These are phyloP conservation scores for Kingdonia uniflora DNA, from an alignment of 164 flowering plant genomes.

Conservation along the genomic window DNA sequence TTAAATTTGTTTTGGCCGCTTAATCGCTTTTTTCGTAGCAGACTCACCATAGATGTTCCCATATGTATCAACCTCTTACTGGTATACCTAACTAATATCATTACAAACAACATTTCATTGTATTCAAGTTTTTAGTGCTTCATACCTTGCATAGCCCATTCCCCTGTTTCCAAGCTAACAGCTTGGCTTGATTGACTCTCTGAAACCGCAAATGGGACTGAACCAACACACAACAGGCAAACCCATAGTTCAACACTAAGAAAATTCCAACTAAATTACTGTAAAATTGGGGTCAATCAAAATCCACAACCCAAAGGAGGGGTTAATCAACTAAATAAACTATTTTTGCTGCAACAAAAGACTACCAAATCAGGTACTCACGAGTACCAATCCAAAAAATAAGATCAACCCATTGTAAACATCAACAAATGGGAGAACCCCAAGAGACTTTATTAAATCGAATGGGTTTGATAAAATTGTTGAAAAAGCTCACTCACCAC, in stretches of 20 bases:
- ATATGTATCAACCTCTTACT: no score
- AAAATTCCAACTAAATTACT: no score
- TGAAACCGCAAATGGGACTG: constrained; percentile 39
- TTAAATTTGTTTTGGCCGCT: no score
- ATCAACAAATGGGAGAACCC: neutral
- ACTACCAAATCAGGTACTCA: neutral
- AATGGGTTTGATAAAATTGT: neutral
- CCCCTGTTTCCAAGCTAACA: constrained; percentile 41
- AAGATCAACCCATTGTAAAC: neutral
- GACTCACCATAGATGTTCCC: no score
- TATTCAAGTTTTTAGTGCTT: no score
- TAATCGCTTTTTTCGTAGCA: no score
- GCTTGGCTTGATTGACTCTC: constrained; percentile 41
- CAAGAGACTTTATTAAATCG: neutral
- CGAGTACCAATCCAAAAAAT: neutral
- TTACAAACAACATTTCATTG: neutral
- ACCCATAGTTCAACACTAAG: no score
- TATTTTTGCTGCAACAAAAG: neutral
- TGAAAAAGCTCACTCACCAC: constrained; percentile 4
- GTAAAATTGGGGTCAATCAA: no score
- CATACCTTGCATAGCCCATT: constrained; percentile 85
- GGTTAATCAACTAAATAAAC: neutral
- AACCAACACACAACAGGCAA: neutral
- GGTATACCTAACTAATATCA: neutral
- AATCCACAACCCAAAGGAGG: no score